phyloP scores from a whole-genome alignment of 2,329 filamentous ascomycete species.

The Colletotrichum abscissum region DNA sequence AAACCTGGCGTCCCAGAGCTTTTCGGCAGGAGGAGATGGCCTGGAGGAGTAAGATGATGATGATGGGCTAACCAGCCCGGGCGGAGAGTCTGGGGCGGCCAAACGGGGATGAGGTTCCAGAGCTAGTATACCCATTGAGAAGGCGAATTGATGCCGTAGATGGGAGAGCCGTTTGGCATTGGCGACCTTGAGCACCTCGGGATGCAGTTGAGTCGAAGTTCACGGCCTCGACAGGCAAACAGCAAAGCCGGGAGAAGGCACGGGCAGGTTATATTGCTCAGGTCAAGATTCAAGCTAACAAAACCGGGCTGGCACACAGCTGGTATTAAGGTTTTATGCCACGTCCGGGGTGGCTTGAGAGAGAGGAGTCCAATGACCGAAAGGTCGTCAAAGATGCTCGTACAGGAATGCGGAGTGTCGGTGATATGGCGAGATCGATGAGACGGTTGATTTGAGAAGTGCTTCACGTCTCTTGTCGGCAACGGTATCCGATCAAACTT shows the following conservation, averaged over 20 bases:
- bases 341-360: slow-evolving; percentile 24
- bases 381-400: neutral
- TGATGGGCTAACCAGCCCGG: slow-evolving; percentile 64
- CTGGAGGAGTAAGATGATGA: slow-evolving; percentile 60
- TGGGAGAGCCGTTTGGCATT: slow-evolving; percentile 18
- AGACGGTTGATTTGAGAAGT: neutral
- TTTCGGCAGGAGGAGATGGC: slow-evolving; percentile 55
- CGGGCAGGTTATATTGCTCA: neutral
- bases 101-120: slow-evolving; percentile 62
- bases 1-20: slow-evolving; percentile 51
- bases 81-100: slow-evolving; percentile 64
- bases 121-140: slow-evolving; percentile 67
- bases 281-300: neutral
- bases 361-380: slow-evolving; percentile 2
- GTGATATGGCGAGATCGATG: neutral
- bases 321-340: slow-evolving; percentile 24
- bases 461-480: too few species aligned
- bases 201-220: neutral
- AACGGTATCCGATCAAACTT: neutral
- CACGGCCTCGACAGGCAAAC: neutral
- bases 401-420: neutral
- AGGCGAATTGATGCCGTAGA: slow-evolving; percentile 31
- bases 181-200: slow-evolving; percentile 4
- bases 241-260: neutral
- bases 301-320: slow-evolving; percentile 4